A percentile compares a stretch with the other conserved stretches of the same genome.
phyloP scores from a whole-genome alignment of 2,329 filamentous ascomycete species.

The Penicillium glabrum region DNA sequence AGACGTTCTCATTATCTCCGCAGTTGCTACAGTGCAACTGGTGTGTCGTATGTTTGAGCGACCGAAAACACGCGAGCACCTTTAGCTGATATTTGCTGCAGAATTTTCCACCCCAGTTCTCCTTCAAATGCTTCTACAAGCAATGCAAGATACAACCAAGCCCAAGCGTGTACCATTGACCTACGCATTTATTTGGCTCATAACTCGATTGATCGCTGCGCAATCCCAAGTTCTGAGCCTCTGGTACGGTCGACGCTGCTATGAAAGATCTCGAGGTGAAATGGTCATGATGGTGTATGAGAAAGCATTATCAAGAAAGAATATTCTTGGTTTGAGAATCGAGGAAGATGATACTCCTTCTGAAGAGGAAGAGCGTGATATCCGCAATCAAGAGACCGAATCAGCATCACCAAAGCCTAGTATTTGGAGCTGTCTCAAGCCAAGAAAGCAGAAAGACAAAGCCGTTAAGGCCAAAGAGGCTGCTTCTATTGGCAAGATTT shows the following conservation, averaged over 20 bases:
- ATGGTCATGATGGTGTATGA: slow-evolving; percentile 83
- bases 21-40: slow-evolving; percentile 65
- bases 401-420: slow-evolving; percentile 14
- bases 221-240: slow-evolving; percentile 69
- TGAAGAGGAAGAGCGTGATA: slow-evolving; percentile 13
- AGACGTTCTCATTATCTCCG: slow-evolving; percentile 69
- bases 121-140: slow-evolving; percentile 68
- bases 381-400: slow-evolving; percentile 9
- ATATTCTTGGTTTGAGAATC: slow-evolving; percentile 41
- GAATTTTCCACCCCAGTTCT: slow-evolving; percentile 65
- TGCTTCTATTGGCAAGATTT: slow-evolving; percentile 84
- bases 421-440: slow-evolving; percentile 27
- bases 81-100: slow-evolving; percentile 6
- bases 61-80: too few relatives aligned
- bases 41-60: slow-evolving; percentile 45
- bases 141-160: slow-evolving; percentile 58
- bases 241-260: slow-evolving; percentile 82
- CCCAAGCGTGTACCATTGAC: slow-evolving; percentile 60
- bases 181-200: slow-evolving; percentile 64
- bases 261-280: slow-evolving; percentile 81
- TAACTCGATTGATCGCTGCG: slow-evolving; percentile 59
- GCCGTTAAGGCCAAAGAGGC: slow-evolving; percentile 50
- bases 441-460: slow-evolving; percentile 23
- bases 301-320: slow-evolving; percentile 70
- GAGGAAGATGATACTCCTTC: slow-evolving; percentile 2